Conservation (phyloP, 768 basidiomycete genomes). For the Russula foetens region DNA sequence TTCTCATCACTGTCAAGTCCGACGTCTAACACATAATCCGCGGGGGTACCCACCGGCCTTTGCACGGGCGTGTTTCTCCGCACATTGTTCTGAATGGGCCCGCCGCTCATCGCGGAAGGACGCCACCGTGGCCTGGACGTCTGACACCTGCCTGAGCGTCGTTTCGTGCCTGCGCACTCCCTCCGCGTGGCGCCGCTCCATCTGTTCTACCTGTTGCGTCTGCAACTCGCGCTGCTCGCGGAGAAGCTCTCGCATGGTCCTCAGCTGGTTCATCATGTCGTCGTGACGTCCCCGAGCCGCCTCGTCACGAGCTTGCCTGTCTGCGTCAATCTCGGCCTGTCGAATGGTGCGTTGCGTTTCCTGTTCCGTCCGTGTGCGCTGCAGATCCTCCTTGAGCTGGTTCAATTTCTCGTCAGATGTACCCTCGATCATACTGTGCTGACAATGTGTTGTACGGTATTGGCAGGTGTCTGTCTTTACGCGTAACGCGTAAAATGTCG, state of each 20-base stretch:
- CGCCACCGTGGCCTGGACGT: conserved; percentile 3
- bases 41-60: conserved; percentile 6
- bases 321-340: not conserved
- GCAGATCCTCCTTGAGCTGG: conserved; percentile 5
- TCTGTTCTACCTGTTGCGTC: not conserved
- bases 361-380: conserved; percentile 7
- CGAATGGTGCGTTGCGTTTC: conserved; percentile 5
- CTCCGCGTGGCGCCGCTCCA: conserved; percentile 5
- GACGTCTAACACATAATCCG: not conserved
- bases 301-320: not conserved
- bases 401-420: conserved; percentile 4
- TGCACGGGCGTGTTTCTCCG: not conserved
- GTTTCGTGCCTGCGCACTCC: not conserved
- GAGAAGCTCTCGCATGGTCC: conserved; percentile 1
- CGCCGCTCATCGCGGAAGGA: conserved; percentile 3
- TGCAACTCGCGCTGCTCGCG: not conserved
- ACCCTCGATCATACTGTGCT: not conserved
- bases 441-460: too few species aligned
- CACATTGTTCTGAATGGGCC: conserved; percentile 4
- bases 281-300: conserved; percentile 7
- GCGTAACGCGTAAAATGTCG: not conserved
- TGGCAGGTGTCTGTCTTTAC: not conserved
- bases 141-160: conserved; percentile 6
- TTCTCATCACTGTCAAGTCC: not conserved
- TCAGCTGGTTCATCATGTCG: conserved; percentile 13